Conservation (phyloP, 75 land plant genomes). For the Adiantum capillusveneris region DNA sequence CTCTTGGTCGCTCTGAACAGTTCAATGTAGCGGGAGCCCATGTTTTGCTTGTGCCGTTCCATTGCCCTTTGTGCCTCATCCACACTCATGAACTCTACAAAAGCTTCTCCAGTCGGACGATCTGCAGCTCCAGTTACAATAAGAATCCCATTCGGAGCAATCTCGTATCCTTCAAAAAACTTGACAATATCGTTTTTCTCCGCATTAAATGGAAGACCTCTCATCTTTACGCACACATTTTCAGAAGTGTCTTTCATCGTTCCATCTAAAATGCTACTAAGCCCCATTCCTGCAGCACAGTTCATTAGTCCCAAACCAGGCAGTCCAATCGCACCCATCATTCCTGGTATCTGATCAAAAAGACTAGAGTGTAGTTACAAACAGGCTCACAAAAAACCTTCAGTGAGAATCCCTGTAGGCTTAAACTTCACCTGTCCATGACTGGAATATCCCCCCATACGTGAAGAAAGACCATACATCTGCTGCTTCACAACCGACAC, state of each 20-base stretch:
- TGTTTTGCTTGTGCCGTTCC: conserved; percentile 18
- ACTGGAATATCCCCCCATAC: not conserved
- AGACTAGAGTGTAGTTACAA: not conserved
- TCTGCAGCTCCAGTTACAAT: conserved; percentile 16
- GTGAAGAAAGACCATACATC: conserved; percentile 9
- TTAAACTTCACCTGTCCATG: conserved; percentile 1
- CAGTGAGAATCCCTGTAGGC: not conserved
- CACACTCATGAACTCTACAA: conserved; percentile 13
- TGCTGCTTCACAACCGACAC: conserved; percentile 14
- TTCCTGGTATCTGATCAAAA: conserved; percentile 9
- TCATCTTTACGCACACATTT: conserved; percentile 16
- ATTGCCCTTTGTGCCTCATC: conserved; percentile 20
- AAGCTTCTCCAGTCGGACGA: conserved; percentile 19
- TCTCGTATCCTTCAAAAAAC: conserved; percentile 16
- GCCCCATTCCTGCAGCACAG: conserved; percentile 12
- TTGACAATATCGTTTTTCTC: conserved; percentile 11
- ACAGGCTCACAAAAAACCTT: not conserved
- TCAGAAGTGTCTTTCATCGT: conserved; percentile 8
- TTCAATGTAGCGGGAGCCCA: conserved; percentile 21
- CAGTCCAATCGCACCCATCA: conserved; percentile 10
- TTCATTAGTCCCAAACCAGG: conserved; percentile 7
- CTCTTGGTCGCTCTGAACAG: conserved; percentile 21
- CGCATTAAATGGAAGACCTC: conserved; percentile 23
- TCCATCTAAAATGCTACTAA: not conserved
- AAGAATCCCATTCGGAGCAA: conserved; percentile 18